Conservation (phyloP, 1,284 basidiomycete species). For the Kwoniella shivajii region DNA sequence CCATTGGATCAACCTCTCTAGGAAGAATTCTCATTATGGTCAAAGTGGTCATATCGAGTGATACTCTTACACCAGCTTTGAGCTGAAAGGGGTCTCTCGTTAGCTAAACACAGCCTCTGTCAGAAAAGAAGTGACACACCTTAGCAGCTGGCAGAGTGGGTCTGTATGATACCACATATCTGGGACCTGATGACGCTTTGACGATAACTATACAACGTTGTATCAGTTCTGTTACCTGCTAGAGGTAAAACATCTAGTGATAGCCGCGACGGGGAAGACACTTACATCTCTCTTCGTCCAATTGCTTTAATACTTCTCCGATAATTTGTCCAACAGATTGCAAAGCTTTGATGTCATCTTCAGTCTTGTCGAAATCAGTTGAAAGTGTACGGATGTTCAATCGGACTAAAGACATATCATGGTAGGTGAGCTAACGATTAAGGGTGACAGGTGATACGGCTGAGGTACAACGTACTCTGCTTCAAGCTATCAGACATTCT, state of each 20-base stretch:
- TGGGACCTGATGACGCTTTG: constrained; percentile 96
- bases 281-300: constrained; percentile 96
- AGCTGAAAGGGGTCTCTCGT: constrained; percentile 56
- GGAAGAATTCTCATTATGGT: constrained; percentile 99
- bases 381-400: constrained; percentile 75
- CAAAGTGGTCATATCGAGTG: constrained; percentile 98
- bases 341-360: constrained; percentile 98
- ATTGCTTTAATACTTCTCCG: constrained; percentile 97
- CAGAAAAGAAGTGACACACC: constrained; percentile 33
- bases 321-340: constrained; percentile 99
- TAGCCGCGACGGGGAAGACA: background rate
- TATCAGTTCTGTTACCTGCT: constrained; percentile 4
- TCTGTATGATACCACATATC: constrained; percentile 98
- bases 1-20: constrained; percentile 94
- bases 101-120: background rate
- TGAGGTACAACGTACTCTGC: constrained; percentile 79
- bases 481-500: constrained; percentile 78
- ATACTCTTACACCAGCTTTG: constrained; percentile 92
- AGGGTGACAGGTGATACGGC: no score
- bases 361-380: constrained; percentile 90
- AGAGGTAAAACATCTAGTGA: background rate
- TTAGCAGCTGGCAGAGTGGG: constrained; percentile 89
- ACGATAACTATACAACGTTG: constrained; percentile 76
- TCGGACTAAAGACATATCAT: constrained; percentile 39
- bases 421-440: no score